Evolutionary conservation across 257 asterid genomes (phyloP), one percentile per base, ranked within the genome.

Genomic region (Solanum neorickii): DNA sequence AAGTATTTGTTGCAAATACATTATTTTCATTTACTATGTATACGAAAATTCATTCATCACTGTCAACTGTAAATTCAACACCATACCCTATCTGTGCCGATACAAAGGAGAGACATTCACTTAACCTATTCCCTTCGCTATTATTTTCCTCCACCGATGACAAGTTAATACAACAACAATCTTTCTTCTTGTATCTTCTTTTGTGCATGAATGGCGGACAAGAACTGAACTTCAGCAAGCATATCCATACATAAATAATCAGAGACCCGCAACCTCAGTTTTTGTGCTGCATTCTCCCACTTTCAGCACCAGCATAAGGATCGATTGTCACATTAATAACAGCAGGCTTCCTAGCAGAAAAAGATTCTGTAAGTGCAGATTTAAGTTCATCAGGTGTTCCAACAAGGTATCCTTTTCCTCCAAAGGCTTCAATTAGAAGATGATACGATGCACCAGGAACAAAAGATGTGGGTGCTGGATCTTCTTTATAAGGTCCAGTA

Each of bases 381-480:
- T 89, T 93, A 12, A 96, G 97, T 87, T 95, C 98, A 83, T 93
- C 98, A 0, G 98, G 98, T 39, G 98, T 96, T 47, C 92, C 91
- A 25, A 88, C 95, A 33, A 95, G 96, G 90, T 95, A 95, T 12
- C 98, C 99, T 86, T 94, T 96, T 29, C 98, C 98, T 20, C 98
- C 98, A 33, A 96, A 96, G 88, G 99, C 98, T 87, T 95, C 95
- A 29, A 93, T 85, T 44, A 96, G 93, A 47, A 90, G 77, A 91
- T 96, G 98, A 90, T 96, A 96, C 12, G 95, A 93, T 42, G 98
- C 98, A 39, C 93, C 94, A 5, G 98, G 98, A n/a, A 96, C 98
- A 85, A 96, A 96, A 77, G 98, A 95, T 35, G 98, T 96, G 29
- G 99, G 98, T 7, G 98, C 98, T 1, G 98, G 99, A 87, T 96